A percentile compares a stretch with the other conserved stretches of the same genome.
Evolutionary conservation across 2,329 filamentous ascomycete species (phyloP).

Genomic region (Venturiaceae sp.): DNA sequence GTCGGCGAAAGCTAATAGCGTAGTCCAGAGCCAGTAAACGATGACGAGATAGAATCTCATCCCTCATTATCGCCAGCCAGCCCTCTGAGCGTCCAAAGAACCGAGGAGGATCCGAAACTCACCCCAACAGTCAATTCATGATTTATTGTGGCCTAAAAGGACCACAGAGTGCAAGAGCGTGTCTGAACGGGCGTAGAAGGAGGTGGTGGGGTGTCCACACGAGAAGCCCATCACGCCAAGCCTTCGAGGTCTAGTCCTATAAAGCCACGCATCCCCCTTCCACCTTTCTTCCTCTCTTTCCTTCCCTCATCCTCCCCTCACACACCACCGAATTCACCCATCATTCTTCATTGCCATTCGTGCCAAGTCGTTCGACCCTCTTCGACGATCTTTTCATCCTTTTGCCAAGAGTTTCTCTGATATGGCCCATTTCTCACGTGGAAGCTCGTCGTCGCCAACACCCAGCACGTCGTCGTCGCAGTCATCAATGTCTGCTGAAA

Average conservation of each 20-base stretch:
- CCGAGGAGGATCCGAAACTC: neutral
- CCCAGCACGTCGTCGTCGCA: neutral
- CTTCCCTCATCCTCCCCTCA: neutral
- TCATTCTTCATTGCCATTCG: neutral
- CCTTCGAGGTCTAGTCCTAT: conserved; percentile 2
- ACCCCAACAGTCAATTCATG: neutral
- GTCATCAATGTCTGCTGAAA: neutral
- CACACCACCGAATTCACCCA: neutral
- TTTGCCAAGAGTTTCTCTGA: neutral
- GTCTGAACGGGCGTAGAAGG: neutral
- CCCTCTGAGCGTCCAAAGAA: neutral
- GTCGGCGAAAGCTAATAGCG: too few species aligned
- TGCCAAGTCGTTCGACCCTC: neutral
- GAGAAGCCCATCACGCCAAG: conserved; percentile 3
- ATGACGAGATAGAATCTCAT: neutral
- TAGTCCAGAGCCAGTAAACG: neutral
- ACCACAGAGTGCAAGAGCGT: neutral
- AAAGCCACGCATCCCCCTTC: conserved; percentile 1
- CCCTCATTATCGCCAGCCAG: neutral
- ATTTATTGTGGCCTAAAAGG: neutral
- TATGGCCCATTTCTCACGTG: neutral
- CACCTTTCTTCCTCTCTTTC: neutral
- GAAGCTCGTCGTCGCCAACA: neutral
- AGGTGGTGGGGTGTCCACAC: neutral
- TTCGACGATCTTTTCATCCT: neutral